Evolutionary conservation across 192 early-diverging fungal species (phyloP), one percentile per base, ranked within the genome.

Genomic region (Linnemannia elongata): DNA sequence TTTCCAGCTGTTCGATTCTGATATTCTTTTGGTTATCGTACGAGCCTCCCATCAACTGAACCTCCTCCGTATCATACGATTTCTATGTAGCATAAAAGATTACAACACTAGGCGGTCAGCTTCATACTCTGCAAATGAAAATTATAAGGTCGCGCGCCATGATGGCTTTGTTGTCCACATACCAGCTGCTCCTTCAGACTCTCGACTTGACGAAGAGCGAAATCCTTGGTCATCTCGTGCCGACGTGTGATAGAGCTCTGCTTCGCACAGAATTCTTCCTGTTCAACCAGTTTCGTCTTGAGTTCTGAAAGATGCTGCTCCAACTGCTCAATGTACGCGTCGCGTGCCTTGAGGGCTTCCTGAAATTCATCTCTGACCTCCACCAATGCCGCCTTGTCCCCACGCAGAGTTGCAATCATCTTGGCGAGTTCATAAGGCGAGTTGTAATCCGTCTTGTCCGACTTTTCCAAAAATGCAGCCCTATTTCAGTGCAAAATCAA

Each of bases 161-260:
- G 13, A 41, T 15, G 35, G 30, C 10, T 36, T 45, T 27, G 35
- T 41, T 63, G 24, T 47, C 41, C 30, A 27, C 60, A 47, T 88
- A 93, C 92, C 88, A 96, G 77, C 85, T 96, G 95, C 8, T 92
- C 90, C 72, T 93, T 91, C 63, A 96, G 76, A 87, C 93, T 92
- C 49, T 90, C 91, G 0, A 91, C 88, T 74, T 96, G 93, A 71
- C 92, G 93, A 72, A 89, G 89, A 12, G 91, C 86, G 24, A 96
- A 80, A 47, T 91, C 90, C 54, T 90, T 83, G 45, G 91, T 75
- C 39, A 90, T 86, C 22, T 92, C 88, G 20, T 91, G 78, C 44
- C 82, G 90, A 20, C 88, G 73, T 4, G 86, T 72, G 12, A 69
- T 55, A 10, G 79, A 81, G 44, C 72, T 82, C 69, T 92, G 92